A percentile compares a stretch with the other conserved stretches of the same genome.
Evolutionary conservation across 352 stramenopile species (phyloP).

Genomic region (Elongisporangium prolatum): DNA sequence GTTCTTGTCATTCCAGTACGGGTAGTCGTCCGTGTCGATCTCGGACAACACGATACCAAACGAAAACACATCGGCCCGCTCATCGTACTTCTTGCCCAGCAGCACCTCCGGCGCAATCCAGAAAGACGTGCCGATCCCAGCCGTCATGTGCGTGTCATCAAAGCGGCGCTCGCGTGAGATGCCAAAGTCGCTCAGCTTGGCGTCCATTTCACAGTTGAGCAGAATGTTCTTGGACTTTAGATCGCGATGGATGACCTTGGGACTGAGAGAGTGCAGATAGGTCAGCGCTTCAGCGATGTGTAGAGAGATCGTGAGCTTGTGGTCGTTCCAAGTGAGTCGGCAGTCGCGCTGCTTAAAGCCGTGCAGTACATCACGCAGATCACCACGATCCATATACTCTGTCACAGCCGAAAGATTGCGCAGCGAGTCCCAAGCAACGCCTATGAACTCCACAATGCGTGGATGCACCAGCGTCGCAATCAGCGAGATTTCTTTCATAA

Average conservation of each 20-base stretch:
- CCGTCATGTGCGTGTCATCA: slow-evolving; percentile 27
- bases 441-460: slow-evolving; percentile 41
- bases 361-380: slow-evolving; percentile 40
- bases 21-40: slow-evolving; percentile 33
- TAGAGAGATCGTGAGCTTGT: slow-evolving; percentile 39
- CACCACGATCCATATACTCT: slow-evolving; percentile 51
- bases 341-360: slow-evolving; percentile 16
- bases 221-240: slow-evolving; percentile 43
- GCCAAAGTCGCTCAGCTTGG: slow-evolving; percentile 71
- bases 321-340: slow-evolving; percentile 21
- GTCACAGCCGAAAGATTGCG: slow-evolving; percentile 34
- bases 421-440: slow-evolving; percentile 34
- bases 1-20: slow-evolving; percentile 26
- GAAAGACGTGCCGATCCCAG: slow-evolving; percentile 26
- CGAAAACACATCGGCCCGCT: slow-evolving; percentile 32
- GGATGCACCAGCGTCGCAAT: slow-evolving; percentile 31
- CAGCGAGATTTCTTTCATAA: slow-evolving; percentile 36
- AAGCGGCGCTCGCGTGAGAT: slow-evolving; percentile 29
- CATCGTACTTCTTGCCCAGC: slow-evolving; percentile 24
- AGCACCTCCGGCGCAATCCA: slow-evolving; percentile 34
- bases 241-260: slow-evolving; percentile 35
- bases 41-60: slow-evolving; percentile 41
- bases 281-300: slow-evolving; percentile 37
- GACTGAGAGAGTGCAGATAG: slow-evolving; percentile 44
- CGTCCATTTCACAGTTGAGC: slow-evolving; percentile 38